A percentile compares a stretch with the other conserved stretches of the same genome.
phyloP scores from a whole-genome alignment of 441 rosid species.

The Populus hybrid region DNA sequence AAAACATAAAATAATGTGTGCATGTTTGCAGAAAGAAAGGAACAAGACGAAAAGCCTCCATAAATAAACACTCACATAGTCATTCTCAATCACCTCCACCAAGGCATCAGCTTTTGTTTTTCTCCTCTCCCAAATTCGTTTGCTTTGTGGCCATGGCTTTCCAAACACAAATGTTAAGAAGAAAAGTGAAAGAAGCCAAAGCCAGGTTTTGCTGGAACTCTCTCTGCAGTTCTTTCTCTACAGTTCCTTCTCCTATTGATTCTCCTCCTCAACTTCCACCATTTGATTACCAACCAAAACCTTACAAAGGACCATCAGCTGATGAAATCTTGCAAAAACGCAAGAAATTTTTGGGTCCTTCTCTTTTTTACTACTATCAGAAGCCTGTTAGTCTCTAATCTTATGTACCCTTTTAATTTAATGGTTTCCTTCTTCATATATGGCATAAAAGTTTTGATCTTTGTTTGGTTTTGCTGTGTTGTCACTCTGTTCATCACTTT shows the following conservation, averaged over 20 bases:
- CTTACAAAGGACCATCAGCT: constrained; percentile 65
- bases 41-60: neutral
- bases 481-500: neutral
- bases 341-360: constrained; percentile 75
- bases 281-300: constrained; percentile 56
- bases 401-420: neutral
- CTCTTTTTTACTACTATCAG: constrained; percentile 76
- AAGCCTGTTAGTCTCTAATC: constrained; percentile 54
- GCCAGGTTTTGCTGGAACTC: constrained; percentile 12
- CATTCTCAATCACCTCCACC: neutral
- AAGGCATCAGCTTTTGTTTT: neutral
- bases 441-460: neutral
- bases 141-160: constrained; percentile 32
- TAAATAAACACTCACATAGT: neutral
- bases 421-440: neutral
- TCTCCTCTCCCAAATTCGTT: neutral
- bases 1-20: no score
- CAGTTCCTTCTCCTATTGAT: constrained; percentile 23
- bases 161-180: constrained; percentile 35
- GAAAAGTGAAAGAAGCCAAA: constrained; percentile 28
- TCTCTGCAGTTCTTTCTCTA: constrained; percentile 30
- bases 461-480: neutral
- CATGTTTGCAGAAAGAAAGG: neutral
- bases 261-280: constrained; percentile 56
- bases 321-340: constrained; percentile 68